Evolutionary conservation across 2,329 filamentous ascomycete species (phyloP).

Genomic region (Pseudopithomyces chartarum): DNA sequence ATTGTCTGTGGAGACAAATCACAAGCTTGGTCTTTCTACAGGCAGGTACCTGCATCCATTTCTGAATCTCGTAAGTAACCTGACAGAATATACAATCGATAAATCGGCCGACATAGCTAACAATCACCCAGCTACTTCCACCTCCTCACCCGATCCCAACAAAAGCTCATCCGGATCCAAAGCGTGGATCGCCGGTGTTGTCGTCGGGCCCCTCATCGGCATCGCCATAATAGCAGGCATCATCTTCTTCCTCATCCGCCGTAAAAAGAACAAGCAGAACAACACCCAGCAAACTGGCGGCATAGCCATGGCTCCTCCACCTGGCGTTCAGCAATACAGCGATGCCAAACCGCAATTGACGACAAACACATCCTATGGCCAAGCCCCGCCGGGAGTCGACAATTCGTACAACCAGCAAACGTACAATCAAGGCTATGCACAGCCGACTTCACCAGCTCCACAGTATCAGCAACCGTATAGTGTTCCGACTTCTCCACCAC

Average conservation of each 20-base stretch:
- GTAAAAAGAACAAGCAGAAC: slow-evolving; percentile 22
- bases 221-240: slow-evolving; percentile 28
- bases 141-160: background rate
- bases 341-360: slow-evolving; percentile 11
- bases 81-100: too few species aligned
- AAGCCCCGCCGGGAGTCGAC: background rate
- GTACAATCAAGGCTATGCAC: slow-evolving; percentile 1
- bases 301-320: slow-evolving; percentile 6
- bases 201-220: slow-evolving; percentile 30
- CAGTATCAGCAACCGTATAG: background rate
- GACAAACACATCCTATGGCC: background rate
- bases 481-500: background rate
- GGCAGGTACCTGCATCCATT: slow-evolving; percentile 23
- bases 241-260: slow-evolving; percentile 32
- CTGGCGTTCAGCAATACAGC: slow-evolving; percentile 6
- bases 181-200: slow-evolving; percentile 37
- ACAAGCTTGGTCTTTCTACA: slow-evolving; percentile 33
- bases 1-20: slow-evolving; percentile 32
- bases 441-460: background rate
- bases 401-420: slow-evolving; percentile 1
- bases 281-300: slow-evolving; percentile 5
- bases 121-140: background rate
- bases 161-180: slow-evolving; percentile 22
- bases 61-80: slow-evolving; percentile 15
- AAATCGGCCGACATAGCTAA: background rate